These are phyloP conservation scores for Ophiostoma ips DNA, from an alignment of 2,329 filamentous ascomycete species.

Conservation along the genomic window DNA sequence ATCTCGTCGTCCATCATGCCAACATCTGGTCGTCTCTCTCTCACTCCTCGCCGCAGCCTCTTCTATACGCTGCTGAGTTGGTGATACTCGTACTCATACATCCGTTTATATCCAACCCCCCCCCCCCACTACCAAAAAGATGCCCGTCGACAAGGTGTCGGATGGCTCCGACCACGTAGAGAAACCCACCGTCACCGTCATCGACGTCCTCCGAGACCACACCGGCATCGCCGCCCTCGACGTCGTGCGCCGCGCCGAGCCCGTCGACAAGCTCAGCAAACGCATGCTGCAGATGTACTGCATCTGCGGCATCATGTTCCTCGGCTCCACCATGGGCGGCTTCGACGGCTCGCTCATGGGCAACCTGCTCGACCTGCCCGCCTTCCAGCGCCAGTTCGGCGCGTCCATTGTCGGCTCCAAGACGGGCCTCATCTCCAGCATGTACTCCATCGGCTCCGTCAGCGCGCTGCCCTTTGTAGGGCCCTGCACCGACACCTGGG, in stretches of 20 bases:
- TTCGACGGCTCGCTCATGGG: conserved; percentile 30
- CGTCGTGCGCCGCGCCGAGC: conserved; percentile 4
- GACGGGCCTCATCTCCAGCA: conserved; percentile 3
- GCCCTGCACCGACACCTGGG: conserved; percentile 1
- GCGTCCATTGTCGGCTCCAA: conserved; percentile 4
- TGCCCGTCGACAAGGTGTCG: too few species aligned
- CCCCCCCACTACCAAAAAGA: too few species aligned
- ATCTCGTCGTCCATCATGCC: too few species aligned
- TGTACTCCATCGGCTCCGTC: conserved; percentile 5
- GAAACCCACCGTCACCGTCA: conserved; percentile 3
- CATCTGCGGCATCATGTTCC: conserved; percentile 32
- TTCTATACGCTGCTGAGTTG: too few species aligned
- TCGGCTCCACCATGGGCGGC: conserved; percentile 43
- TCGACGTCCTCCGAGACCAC: conserved; percentile 6
- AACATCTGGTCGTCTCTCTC: too few species aligned
- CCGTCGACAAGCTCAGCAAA: conserved; percentile 7
- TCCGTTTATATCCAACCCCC: neutral
- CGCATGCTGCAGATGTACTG: conserved; percentile 34
- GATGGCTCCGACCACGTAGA: neutral
- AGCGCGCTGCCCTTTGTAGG: conserved; percentile 2
- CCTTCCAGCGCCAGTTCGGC: conserved; percentile 9
- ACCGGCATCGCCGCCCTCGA: conserved; percentile 3
- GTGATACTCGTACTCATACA: too few species aligned
- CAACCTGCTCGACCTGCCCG: conserved; percentile 8
- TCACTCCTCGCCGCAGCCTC: too few species aligned